Base-by-base conservation (phyloP, 441 rosid species). In the Gossypium lobatum region DNA sequence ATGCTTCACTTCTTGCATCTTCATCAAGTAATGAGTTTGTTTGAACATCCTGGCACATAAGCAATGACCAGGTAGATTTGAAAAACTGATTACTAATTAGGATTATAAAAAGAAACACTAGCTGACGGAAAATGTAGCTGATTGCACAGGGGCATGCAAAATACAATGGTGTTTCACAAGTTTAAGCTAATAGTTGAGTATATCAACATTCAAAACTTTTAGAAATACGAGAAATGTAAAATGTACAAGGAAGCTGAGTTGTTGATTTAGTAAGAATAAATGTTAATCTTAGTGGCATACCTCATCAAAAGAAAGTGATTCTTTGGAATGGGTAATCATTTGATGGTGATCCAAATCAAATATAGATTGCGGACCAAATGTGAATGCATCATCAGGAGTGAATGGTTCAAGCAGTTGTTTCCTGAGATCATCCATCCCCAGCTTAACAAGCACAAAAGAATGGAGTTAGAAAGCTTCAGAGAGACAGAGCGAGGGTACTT, bases 251-350 rank as follows among this genome's bases (percentile, higher is more conserved):
- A 42, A 14, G 55, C 18, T 52, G 4, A n/a, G 17, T 28, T 13
- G 17, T 34, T 70, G 31, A 54, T 53, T 14, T 42, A 16, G 16
- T 11, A 17, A 31, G 26, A 31, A 62, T 13, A 48, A 34, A 28
- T 13, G 26, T 34, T 14, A 46, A 72, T 17, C 5, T 10, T 17
- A 28, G 14, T 1, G n/a, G 37, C 34, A 74, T 80, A 95, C 98
- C 94, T 89, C 96, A 73, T 96, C 99, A 9, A 91, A 89, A 52
- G 99, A 92, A 63, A 86, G 84, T 2, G 97, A 93, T 70, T 89
- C 92, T 80, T 87, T 90, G 17, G 97, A 92, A 78, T 84, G 75
- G 64, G 79, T 72, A 79, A 76, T 77, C 81, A 83, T 81, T 73
- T 78, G 85, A 78, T 80, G 83, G 57, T 80, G 82, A 45, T 82